A percentile compares a stretch with the other conserved stretches of the same genome.
These are phyloP conservation scores for Candida multigemmis DNA, from an alignment of 805 yeast species.

Conservation along the genomic window DNA sequence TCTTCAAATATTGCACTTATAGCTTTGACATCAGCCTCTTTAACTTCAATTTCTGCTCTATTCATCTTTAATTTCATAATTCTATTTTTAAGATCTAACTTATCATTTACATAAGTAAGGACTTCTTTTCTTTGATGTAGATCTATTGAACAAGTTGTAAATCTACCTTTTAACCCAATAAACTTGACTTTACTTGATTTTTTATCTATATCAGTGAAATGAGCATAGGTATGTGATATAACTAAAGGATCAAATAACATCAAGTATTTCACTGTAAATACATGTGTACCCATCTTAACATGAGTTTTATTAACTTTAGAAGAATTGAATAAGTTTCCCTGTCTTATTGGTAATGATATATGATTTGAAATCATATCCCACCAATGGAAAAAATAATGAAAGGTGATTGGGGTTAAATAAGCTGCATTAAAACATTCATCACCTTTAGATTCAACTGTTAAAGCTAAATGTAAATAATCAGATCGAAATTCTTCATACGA, in stretches of 20 bases:
- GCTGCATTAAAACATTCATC: conserved; percentile 25
- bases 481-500: conserved; percentile 77
- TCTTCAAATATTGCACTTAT: conserved; percentile 59
- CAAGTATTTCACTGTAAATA: conserved; percentile 33
- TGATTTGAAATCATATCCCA: conserved; percentile 27
- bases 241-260: conserved; percentile 30
- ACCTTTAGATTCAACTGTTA: conserved; percentile 21
- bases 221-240: conserved; percentile 26
- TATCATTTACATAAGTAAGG: conserved; percentile 27
- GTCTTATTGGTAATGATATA: conserved; percentile 25
- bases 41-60: conserved; percentile 61
- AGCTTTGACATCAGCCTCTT: conserved; percentile 60
- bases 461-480: conserved; percentile 58
- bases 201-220: conserved; percentile 13
- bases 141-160: conserved; percentile 23
- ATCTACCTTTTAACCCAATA: conserved; percentile 30
- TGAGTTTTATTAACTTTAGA: conserved; percentile 11
- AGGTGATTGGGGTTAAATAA: conserved; percentile 29
- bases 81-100: conserved; percentile 24
- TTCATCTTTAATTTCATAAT: conserved; percentile 50
- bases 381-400: conserved; percentile 32
- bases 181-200: conserved; percentile 18
- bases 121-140: conserved; percentile 30
- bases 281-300: conserved; percentile 28
- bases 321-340: conserved; percentile 22